Conservation (phyloP, 805 yeast species). For the Ogataea ramenticola region DNA sequence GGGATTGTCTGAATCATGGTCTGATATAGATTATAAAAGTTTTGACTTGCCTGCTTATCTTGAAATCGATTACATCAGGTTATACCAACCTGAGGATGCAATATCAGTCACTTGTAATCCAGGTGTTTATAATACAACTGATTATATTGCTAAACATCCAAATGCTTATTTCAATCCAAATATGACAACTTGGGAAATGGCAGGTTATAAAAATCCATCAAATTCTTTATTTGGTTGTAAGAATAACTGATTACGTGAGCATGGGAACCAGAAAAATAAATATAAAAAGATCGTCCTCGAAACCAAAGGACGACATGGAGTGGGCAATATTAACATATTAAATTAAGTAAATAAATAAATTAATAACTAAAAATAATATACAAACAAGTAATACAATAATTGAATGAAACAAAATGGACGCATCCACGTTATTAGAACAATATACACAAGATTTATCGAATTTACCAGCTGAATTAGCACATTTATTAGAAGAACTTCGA, state of each 20-base stretch:
- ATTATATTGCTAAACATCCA: slow-evolving; percentile 30
- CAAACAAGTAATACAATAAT: too few relatives aligned
- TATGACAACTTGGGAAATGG: slow-evolving; percentile 63
- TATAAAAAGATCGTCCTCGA: too few relatives aligned
- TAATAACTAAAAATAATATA: too few relatives aligned
- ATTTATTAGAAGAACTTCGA: slow-evolving; percentile 70
- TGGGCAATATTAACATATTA: too few relatives aligned
- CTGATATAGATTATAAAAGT: slow-evolving; percentile 29
- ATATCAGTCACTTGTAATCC: slow-evolving; percentile 32
- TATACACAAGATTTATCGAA: slow-evolving; percentile 60
- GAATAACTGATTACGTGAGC: too few relatives aligned
- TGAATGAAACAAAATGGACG: slow-evolving; percentile 64
- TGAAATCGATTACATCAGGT: slow-evolving; percentile 32
- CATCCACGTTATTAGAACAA: slow-evolving; percentile 76
- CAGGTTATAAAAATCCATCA: slow-evolving; percentile 34
- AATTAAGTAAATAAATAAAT: too few relatives aligned
- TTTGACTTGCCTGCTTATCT: slow-evolving; percentile 30
- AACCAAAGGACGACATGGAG: too few relatives aligned
- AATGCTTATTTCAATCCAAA: slow-evolving; percentile 66
- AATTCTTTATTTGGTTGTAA: slow-evolving; percentile 16
- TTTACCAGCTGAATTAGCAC: slow-evolving; percentile 80
- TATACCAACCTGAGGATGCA: slow-evolving; percentile 30
- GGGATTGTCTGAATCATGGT: slow-evolving; percentile 62
- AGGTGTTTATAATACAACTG: slow-evolving; percentile 27
- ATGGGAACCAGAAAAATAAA: too few relatives aligned